These are phyloP conservation scores for Corniculantispora saksenae DNA, from an alignment of 2,329 filamentous ascomycete genomes.

Conservation along the genomic window DNA sequence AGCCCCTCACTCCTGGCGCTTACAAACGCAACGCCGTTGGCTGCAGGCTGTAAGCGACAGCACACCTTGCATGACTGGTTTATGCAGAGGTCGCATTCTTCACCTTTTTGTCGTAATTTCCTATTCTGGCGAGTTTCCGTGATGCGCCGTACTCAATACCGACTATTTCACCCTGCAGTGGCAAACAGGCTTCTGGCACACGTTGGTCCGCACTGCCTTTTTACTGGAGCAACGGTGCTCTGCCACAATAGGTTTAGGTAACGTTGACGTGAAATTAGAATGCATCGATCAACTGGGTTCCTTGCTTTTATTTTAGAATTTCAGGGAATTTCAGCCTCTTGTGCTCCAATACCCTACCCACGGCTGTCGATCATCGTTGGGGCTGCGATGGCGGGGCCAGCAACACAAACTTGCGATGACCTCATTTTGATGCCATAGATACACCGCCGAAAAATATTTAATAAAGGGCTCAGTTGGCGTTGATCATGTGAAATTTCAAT, in stretches of 20 bases:
- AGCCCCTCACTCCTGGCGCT: conserved; percentile 11
- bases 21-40: conserved; percentile 10
- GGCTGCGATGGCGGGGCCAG: background rate
- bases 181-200: background rate
- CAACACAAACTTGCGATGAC: conserved; percentile 9
- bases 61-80: background rate
- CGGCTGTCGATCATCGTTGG: conserved; percentile 4
- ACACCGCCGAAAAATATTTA: background rate
- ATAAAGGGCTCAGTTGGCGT: too few relatives aligned
- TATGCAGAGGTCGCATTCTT: background rate
- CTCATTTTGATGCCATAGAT: conserved; percentile 18
- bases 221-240: background rate
- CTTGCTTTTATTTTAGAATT: background rate
- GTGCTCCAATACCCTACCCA: background rate
- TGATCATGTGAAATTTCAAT: background rate
- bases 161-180: too few relatives aligned
- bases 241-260: background rate
- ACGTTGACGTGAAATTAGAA: background rate
- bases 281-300: background rate
- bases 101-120: too few relatives aligned
- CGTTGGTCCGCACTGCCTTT: background rate
- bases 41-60: background rate
- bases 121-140: too few relatives aligned
- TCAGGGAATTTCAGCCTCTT: background rate
- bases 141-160: too few relatives aligned